Percentiles rank a stretch among this genome's conserved stretches.
Conservation (phyloP, 352 stramenopile species). For the Lagenidium giganteum region DNA sequence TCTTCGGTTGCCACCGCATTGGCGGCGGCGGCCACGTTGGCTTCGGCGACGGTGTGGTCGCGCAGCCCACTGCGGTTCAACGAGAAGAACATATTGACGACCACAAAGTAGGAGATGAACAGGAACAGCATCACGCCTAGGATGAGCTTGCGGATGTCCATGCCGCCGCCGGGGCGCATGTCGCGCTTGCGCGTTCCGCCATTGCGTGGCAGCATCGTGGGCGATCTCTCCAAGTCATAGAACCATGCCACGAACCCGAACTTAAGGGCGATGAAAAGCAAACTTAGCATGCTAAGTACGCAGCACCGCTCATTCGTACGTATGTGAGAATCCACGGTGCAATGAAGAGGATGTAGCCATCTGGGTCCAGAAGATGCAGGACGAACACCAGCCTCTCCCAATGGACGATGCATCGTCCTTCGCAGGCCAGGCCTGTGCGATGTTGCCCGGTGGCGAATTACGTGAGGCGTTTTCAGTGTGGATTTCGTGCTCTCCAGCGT, state of each 20-base stretch:
- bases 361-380: no score
- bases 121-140: slow-evolving; percentile 44
- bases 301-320: no score
- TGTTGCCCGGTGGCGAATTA: no score
- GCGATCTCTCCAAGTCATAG: neutral
- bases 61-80: slow-evolving; percentile 12
- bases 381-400: no score
- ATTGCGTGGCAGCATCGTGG: slow-evolving; percentile 30
- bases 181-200: slow-evolving; percentile 4
- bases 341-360: no score
- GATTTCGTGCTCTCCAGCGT: no score
- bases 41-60: neutral
- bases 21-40: slow-evolving; percentile 1
- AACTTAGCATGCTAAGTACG: neutral
- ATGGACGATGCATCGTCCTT: no score
- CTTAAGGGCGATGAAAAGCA: neutral
- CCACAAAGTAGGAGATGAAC: slow-evolving; percentile 58
- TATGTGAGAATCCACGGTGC: no score
- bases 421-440: no score
- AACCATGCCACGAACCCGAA: slow-evolving; percentile 4
- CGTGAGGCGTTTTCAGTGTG: no score
- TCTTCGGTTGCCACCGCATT: neutral
- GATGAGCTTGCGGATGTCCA: slow-evolving; percentile 53
- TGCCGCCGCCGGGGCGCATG: neutral
- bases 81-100: slow-evolving; percentile 66